phyloP scores from a whole-genome alignment of 2,329 filamentous ascomycete species.

The Rutstroemia sydowiana region DNA sequence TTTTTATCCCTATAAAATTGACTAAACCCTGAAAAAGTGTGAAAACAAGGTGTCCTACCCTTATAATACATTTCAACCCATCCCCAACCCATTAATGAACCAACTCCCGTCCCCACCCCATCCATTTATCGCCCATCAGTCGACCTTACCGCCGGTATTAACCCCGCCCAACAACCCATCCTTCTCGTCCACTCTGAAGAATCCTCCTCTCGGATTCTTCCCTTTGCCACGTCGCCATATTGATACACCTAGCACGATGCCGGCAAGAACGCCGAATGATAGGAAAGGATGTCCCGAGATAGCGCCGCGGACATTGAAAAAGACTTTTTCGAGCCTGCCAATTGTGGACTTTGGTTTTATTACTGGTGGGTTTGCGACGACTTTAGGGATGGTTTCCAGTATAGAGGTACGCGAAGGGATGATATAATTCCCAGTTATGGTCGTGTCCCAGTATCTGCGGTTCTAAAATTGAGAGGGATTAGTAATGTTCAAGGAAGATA shows the following conservation, averaged over 20 bases:
- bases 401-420: slow-evolving; percentile 61
- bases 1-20: neutral
- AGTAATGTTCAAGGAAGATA: neutral
- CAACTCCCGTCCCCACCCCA: neutral
- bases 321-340: slow-evolving; percentile 61
- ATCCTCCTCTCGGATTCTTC: slow-evolving; percentile 44
- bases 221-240: slow-evolving; percentile 49
- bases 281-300: slow-evolving; percentile 54
- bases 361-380: slow-evolving; percentile 46
- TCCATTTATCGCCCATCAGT: slow-evolving; percentile 29
- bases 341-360: slow-evolving; percentile 75
- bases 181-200: slow-evolving; percentile 59
- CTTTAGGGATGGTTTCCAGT: slow-evolving; percentile 38
- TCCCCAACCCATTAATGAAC: slow-evolving; percentile 1
- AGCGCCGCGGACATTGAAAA: slow-evolving; percentile 55
- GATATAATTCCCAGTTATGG: slow-evolving; percentile 82
- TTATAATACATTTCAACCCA: slow-evolving; percentile 14
- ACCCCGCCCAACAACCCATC: slow-evolving; percentile 54
- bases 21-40: neutral
- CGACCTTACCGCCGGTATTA: slow-evolving; percentile 43
- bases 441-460: slow-evolving; percentile 90
- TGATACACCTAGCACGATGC: slow-evolving; percentile 44
- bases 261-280: slow-evolving; percentile 49
- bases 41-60: slow-evolving; percentile 9
- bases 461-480: slow-evolving; percentile 47